Evolutionary conservation across 2,329 filamentous ascomycete species (phyloP), one percentile per base, ranked within the genome.

Genomic region (Epichloe brachyelytri): DNA sequence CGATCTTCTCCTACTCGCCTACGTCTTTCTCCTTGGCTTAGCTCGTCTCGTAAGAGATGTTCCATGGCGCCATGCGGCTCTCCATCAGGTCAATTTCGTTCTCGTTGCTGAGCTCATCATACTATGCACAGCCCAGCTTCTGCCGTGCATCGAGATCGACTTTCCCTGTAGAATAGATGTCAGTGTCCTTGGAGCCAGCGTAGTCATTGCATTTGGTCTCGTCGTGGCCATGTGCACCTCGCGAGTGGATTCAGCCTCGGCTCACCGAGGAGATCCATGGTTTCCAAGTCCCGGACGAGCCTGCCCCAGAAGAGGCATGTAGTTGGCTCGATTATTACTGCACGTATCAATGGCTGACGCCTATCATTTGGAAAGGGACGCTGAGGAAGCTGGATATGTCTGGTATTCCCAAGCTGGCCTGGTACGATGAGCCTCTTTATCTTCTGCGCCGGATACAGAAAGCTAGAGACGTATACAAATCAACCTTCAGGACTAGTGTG

Each of bases 361-460:
- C 71, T 22, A 60, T 74, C 43, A 68, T 78, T 47, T 69, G 73
- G 63, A 74, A 68, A 54, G 75, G 75, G 26, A 64, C 67, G 43
- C 68, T 65, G 34, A 64, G 65, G 5, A 64, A 69, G 48, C 64
- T 78, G 50, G 70, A 71, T 26, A 67, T 75, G 56, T 67, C 71
- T 38, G 69, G 72, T 55, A 68, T 78, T 19, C 74, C 74, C 3
- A 67, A 57, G 30, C 61, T 78, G 33, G 73, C 76, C 2, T 78
- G 75, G 73, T 78, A 78, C 55, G 76, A 79, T 48, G 74, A 78
- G 54, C 76, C 76, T 8, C 60, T 71, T 20, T 62, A 75, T 48
- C 68, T 78, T 15, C 63, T 77, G 2, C 62, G 63, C 20, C 68
- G 65, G 51, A 63, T 77, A 11, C 67, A 71, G 26, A 57, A 65